Evolutionary conservation across 2,329 filamentous ascomycete species (phyloP).

Genomic region (Amylocarpus encephaloides): DNA sequence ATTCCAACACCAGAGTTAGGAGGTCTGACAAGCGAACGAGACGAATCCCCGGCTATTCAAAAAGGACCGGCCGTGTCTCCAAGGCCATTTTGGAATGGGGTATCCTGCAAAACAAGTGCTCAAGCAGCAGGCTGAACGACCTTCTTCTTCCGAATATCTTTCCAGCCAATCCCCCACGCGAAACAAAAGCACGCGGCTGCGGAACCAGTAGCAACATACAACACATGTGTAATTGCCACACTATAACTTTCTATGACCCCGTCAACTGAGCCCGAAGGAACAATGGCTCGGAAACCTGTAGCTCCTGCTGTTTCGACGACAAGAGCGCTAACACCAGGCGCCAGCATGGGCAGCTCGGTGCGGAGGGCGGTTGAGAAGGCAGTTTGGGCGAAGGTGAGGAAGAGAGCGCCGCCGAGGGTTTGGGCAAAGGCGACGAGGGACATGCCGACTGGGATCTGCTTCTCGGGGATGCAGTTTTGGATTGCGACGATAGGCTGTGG

Average conservation of each 20-base stretch:
- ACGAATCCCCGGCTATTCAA: no score
- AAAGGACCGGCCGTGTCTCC: no score
- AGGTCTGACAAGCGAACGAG: no score
- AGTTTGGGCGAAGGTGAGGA: slow-evolving; percentile 28
- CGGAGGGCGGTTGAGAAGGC: slow-evolving; percentile 23
- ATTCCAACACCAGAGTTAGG: no score
- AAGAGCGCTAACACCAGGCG: slow-evolving; percentile 30
- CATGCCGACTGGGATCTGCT: slow-evolving; percentile 30
- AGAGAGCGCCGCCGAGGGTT: slow-evolving; percentile 28
- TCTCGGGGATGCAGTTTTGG: slow-evolving; percentile 25
- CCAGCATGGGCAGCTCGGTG: slow-evolving; percentile 30
- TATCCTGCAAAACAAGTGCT: background rate
- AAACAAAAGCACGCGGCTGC: slow-evolving; percentile 12
- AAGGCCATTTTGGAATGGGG: no score
- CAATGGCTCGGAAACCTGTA: slow-evolving; percentile 33
- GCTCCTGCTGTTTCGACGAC: slow-evolving; percentile 37
- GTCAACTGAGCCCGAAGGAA: slow-evolving; percentile 29
- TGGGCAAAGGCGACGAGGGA: slow-evolving; percentile 33
- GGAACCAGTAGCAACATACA: slow-evolving; percentile 20
- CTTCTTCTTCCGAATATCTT: slow-evolving; percentile 36
- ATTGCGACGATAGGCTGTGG: slow-evolving; percentile 29
- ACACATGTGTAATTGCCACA: slow-evolving; percentile 23
- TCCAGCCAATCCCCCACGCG: slow-evolving; percentile 40
- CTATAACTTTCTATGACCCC: slow-evolving; percentile 38
- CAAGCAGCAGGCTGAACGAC: slow-evolving; percentile 6